Evolutionary conservation across 192 early-diverging fungal species (phyloP), one percentile per base, ranked within the genome.

Genomic region (Lunasporangiospora selenospora): DNA sequence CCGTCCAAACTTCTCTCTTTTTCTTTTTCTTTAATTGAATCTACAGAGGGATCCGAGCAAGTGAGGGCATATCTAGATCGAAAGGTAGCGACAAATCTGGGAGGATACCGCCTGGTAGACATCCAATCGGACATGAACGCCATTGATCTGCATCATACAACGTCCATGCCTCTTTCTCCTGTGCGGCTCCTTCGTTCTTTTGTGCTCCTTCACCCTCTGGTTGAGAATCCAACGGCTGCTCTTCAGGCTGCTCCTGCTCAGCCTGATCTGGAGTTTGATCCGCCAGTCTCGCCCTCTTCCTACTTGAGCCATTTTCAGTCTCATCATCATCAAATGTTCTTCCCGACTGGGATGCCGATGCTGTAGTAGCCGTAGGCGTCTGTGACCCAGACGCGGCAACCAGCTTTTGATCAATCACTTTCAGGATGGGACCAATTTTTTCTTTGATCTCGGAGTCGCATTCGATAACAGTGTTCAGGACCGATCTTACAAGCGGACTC

Each of bases 391-490:
- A 16, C 27, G 38, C 67, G 10, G 67, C 21, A 19, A 57, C 60
- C 7, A 63, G 44, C 12, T 60, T 56, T 21, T 73, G 67, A 52
- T 73, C 67, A 16, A 73, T 73, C 37, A 58, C 53, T 21, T 45
- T 62, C 6, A 73, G 33, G 38, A 73, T 56, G 0, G 59, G 67
- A 2, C 59, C 60, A 33, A 73, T 73, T 9, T 49, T 55, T 10
- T 73, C 67, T 42, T 73, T 73, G 32, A 73, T 42, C 3, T 73
- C 53, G 4, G 67, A 27, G 47, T 73, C 67, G 24, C 46, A 56
- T 37, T 62, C 67, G 3, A 73, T 73, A 1, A 73, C 54, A n/a
- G 67, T 73, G 36, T 73, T 73, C 19, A 73, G 46, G 13, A 73
- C 59, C 0, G 67, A 73, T 4, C 67, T 59, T 19, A 73, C 50